Base-by-base conservation (phyloP, 2,329 filamentous ascomycete species). In the Cyphellophora europaea region DNA sequence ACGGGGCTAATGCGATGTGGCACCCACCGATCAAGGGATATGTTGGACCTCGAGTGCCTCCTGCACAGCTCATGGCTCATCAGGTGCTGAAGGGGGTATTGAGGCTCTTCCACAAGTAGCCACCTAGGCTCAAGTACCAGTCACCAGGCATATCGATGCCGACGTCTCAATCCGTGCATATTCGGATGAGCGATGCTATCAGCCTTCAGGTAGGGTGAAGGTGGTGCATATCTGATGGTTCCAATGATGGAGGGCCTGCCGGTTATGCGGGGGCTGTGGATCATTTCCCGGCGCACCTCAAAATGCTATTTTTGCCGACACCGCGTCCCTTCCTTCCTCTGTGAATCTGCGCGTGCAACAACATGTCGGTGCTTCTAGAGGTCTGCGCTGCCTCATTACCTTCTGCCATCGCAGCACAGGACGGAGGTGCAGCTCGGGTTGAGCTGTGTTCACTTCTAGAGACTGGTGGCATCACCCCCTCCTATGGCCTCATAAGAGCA, bases 361-460 rank as follows among this genome's bases (percentile, higher is more conserved):
- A 8, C 21, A 25, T 25, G 21, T n/a, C 21, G 8, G n/a, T 25
- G 8, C 8, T 8, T 8, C 21, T 25, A n/a, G 21, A 25, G n/a
- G n/a, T 25, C 21, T 25, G 21, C 21, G 21, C n/a, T 8, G n/a
- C 21, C 21, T 8, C 8, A 8, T 8, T 25, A 8, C 8, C 8
- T 4, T 70, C 66, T 0, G 67, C 65, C 2, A 36, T 65, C 3
- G 37, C 53, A 11, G 69, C 70, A 6, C 52, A 53, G 5, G 25
- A 43, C 3, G 49, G 55, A 16, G 66, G 67, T 6, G 69, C 68
- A 3, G 54, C 66, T 45, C 60, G 70, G 0, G 65, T 74, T 33
- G 71, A 74, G 50, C 63, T 72, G 5, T 69, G 66, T 44, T 52
- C 55, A 14, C 42, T 60, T 15, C 57, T 59, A 32, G 35, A 50